Evolutionary conservation across 352 stramenopile species (phyloP), one percentile per base, ranked within the genome.

Genomic region (Plasmopara halstedii): DNA sequence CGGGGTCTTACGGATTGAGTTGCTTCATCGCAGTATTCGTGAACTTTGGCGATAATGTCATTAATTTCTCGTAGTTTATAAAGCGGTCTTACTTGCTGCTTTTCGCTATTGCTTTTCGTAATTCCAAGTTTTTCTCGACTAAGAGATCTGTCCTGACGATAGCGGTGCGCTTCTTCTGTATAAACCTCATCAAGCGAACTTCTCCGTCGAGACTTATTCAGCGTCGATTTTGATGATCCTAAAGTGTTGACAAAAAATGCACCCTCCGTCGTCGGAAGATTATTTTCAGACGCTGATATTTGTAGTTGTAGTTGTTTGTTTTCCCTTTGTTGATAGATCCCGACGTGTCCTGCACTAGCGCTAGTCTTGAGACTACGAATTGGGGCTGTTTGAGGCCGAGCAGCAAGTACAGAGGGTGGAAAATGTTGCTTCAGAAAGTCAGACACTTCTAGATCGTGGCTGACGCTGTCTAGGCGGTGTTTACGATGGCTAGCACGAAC

Each of bases 21-120:
- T 6, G 36, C 15, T 2, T 56, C 50, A 23, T 51, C 58, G 29
- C 63, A 76, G 17, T 54, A 58, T n/a, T 44, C 47, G 14, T 80
- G 65, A 0, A 61, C 72, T 35, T 61, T 76, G 14, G 63, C 43
- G 14, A 87, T 73, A 32, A 88, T 85, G 0, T 65, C 46, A 21
- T 88, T 88, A 56, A 88, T 88, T 19, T 46, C 50, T 0, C 60
- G 56, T n/a, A 88, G 45, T 37, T 85, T 88, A 8, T 62, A 45
- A n/a, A 80, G 50, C 4, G 73, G 56, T 26, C 13, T 31, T 14
- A 56, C 34, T 13, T 25, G 19, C 26, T 53, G 25, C 25, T 11
- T 57, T 4, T 50, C 46, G 18, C 39, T 20, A 4, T 44, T 32
- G 11, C 48, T 15, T 33, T 27, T 6, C 15, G 11, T n/a, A 15